phyloP scores from a whole-genome alignment of 257 asterid genomes.

The Solanum stenotomum region DNA sequence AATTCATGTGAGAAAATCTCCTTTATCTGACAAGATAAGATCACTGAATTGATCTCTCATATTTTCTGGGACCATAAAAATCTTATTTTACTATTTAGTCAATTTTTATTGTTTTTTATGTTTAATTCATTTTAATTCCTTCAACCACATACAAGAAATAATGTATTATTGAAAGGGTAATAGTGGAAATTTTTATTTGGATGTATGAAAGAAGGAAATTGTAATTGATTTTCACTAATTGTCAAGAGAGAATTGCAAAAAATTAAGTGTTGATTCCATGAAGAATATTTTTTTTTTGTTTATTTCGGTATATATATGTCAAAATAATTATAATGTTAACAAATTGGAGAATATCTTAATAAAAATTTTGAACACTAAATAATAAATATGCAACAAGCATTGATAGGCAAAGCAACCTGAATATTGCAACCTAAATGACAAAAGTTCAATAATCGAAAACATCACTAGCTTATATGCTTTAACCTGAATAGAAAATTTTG shows the following conservation, averaged over 20 bases:
- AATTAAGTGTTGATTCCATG: neutral
- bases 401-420: neutral
- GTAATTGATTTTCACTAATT: neutral
- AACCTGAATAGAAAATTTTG: too few species aligned
- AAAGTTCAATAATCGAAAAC: neutral
- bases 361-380: neutral
- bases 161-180: neutral
- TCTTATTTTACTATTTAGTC: neutral
- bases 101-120: neutral
- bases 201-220: neutral
- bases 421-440: neutral
- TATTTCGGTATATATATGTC: too few species aligned
- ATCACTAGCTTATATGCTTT: neutral
- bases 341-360: neutral
- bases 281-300: too few species aligned
- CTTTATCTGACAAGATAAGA: constrained; percentile 23
- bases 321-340: too few species aligned
- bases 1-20: constrained; percentile 1
- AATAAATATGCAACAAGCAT: neutral
- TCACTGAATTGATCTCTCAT: constrained; percentile 1
- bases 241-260: neutral
- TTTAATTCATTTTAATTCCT: neutral
- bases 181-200: neutral
- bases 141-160: neutral
- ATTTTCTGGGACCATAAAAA: neutral